Base-by-base conservation (phyloP, 2,329 filamentous ascomycete genomes). In the Xylariaceae sp. region DNA sequence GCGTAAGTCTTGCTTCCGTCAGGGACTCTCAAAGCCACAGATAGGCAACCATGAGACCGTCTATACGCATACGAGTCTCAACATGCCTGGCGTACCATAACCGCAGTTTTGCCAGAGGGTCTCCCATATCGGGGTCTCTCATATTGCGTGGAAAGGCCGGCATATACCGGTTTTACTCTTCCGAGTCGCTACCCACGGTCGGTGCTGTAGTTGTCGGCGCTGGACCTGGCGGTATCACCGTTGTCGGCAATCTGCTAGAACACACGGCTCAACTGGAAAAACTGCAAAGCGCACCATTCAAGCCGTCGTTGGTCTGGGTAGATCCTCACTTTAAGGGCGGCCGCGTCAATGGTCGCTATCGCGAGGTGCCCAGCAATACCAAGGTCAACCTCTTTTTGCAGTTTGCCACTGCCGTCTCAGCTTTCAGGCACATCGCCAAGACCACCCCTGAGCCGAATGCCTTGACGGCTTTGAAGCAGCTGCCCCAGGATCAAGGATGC, bases 321-420 rank as follows among this genome's bases (percentile, higher is more conserved):
- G 83, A 85, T 63, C 74, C 80, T 35, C 64, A 67, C 2, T 84
- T 85, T 62, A 69, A 76, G 29, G 81, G 71, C 31, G 80, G 80
- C 3, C 71, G 79, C 42, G 71, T 83, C 34, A 72, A 78, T 60
- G 71, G 73, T 55, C 74, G 73, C 63, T 86, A 86, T 64, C 74
- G 81, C 47, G 81, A 84, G 64, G 83, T 85, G 26, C 82, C 82
- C 7, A 72, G 70, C 62, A 86, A 86, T 65, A 86, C 83, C 54
- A 85, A 81, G 64, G 81, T 81, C 42, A 74, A 76, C 44, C 72
- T 82, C 27, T 85, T 86, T 65, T 70, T 81, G 55, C 72, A 78
- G 31, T 85, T 79, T 66, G 80, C 80, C 19, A 74, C 77, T 19
- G 79, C 76, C 1, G 68, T 80, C 1, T 67, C 75, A 37, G 72